Evolutionary conservation across 2,329 filamentous ascomycete genomes (phyloP), one percentile per base, ranked within the genome.

Genomic region (Calcarisporium arbuscula): DNA sequence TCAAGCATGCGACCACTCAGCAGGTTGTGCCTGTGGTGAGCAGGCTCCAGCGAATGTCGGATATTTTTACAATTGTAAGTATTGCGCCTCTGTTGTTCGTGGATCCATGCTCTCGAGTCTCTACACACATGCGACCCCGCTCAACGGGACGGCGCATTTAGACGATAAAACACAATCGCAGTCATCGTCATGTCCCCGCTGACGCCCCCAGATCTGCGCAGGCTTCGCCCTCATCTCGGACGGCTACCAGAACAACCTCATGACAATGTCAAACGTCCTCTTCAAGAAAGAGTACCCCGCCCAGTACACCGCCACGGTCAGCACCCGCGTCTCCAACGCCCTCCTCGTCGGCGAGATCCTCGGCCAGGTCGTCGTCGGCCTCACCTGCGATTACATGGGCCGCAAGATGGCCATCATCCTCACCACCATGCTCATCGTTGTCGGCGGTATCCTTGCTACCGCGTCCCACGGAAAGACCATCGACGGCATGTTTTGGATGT

Each of bases 401-500:
- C 62, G 67, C 14, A 70, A 68, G 42, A 56, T 54, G 8, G 68
- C 64, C 20, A 69, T 70, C 23, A 52, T 70, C 20, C 43, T 59
- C 6, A 70, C 67, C 0, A 70, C 67, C 0, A 32, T 64, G 4
- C 60, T 67, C 52, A 66, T 71, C 29, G 63, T 70, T 10, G 30
- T 70, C 19, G 65, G 67, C 8, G 62, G 43, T 8, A 66, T 70
- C 18, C 40, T 71, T 14, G 65, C 67, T 2, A 66, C 63, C 8
- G 68, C 66, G 2, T 56, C 64, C 2, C 53, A 65, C 36, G 67
- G 67, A 8, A 43, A 52, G 5, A 70, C 66, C 3, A 59, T 64
- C 20, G 39, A 63, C 14, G 65, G 64, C 37, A 71, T 73, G 65
- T 66, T 70, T 36, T 71, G 67, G 67, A 71, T 71, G 60, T 54